Evolutionary conservation across 108 stramenopile species (phyloP).

Genomic region (Cyclotella baltica): DNA sequence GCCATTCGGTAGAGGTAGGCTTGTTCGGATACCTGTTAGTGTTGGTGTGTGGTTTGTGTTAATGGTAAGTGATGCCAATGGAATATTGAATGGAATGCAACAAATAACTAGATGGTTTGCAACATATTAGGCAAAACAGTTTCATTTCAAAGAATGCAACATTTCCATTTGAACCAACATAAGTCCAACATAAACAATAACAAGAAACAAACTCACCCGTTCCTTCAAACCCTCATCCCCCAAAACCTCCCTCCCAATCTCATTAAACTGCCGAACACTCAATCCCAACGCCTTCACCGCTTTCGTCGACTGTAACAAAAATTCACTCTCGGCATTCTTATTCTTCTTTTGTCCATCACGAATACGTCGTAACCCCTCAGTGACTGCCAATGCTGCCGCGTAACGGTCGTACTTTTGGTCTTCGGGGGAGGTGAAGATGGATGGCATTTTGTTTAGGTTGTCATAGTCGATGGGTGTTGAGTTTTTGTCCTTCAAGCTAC

Average conservation of each 20-base stretch:
- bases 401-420: conserved; percentile 69
- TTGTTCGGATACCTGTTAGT: conserved; percentile 68
- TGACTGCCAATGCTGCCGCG: conserved; percentile 71
- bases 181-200: not conserved
- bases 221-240: conserved; percentile 58
- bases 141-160: too few species aligned
- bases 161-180: too few species aligned
- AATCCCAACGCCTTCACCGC: conserved; percentile 70
- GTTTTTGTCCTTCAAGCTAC: not conserved
- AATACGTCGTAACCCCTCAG: conserved; percentile 64
- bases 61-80: not conserved
- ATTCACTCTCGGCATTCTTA: conserved; percentile 44
- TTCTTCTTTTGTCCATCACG: conserved; percentile 48
- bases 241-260: conserved; percentile 62
- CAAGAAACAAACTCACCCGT: conserved; percentile 36
- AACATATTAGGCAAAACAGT: too few species aligned
- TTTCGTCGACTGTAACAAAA: conserved; percentile 54
- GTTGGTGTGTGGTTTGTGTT: not conserved
- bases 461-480: too few species aligned
- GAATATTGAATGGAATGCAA: not conserved
- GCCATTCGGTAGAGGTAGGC: conserved; percentile 81
- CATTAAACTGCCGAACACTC: conserved; percentile 74
- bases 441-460: conserved; percentile 55
- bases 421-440: conserved; percentile 55
- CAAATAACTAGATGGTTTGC: too few species aligned